These are phyloP conservation scores for Polytrichum commune DNA, from an alignment of 225 moss, liverwort and hornwort genomes.

Conservation along the genomic window DNA sequence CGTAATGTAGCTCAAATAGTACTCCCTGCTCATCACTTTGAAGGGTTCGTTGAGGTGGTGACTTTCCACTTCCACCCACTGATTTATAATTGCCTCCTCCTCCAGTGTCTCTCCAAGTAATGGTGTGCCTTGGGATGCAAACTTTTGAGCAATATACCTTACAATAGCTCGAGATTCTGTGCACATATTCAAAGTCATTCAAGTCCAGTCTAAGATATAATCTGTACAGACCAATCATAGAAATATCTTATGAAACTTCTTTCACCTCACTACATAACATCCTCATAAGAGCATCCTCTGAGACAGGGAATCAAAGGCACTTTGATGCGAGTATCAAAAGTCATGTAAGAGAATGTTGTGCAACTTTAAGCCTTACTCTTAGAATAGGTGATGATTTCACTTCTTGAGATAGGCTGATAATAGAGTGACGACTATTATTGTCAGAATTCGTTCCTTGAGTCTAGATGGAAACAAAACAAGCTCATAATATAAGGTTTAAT, in stretches of 20 bases:
- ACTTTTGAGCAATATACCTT: conserved; percentile 51
- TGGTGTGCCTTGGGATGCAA: conserved; percentile 38
- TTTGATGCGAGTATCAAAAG: no score
- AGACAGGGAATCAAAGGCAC: no score
- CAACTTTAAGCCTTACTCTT: no score
- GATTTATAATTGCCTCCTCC: conserved; percentile 9
- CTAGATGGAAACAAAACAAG: no score
- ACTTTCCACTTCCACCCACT: conserved; percentile 56
- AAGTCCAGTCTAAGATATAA: neutral
- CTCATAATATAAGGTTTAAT: no score
- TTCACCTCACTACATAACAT: neutral
- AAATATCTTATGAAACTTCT: no score
- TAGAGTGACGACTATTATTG: no score
- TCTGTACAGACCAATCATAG: neutral
- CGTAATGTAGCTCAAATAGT: conserved; percentile 18
- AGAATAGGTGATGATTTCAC: no score
- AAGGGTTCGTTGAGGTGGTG: conserved; percentile 52
- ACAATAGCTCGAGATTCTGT: conserved; percentile 66
- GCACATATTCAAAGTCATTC: neutral
- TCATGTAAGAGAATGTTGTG: conserved; percentile 13
- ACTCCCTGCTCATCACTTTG: conserved; percentile 33
- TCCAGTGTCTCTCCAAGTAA: conserved; percentile 47
- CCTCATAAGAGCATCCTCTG: no score
- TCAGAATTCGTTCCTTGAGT: no score
- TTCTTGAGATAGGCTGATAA: no score